These are phyloP conservation scores for Chytridiales sp. DNA, from an alignment of 371 early-diverging fungal genomes.

Conservation along the genomic window DNA sequence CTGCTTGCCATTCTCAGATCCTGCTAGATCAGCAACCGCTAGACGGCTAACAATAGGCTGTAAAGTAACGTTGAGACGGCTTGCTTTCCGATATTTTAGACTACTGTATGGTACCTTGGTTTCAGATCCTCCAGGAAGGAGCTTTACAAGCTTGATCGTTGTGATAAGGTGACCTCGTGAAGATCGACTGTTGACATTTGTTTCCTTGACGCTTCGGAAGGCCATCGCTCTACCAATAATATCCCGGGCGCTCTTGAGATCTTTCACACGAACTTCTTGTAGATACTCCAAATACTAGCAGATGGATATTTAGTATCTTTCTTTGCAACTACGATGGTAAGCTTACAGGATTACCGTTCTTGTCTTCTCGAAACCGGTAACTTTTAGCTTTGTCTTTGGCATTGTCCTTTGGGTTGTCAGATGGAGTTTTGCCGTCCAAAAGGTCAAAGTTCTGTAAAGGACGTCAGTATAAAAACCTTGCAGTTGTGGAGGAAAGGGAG, in stretches of 20 bases:
- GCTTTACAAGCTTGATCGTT: constrained; percentile 21
- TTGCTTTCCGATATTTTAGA: too few species aligned
- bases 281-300: constrained; percentile 12
- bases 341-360: constrained; percentile 8
- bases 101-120: background rate
- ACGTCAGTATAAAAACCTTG: background rate
- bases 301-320: background rate
- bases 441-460: too few species aligned
- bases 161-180: constrained; percentile 28
- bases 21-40: constrained; percentile 30
- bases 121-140: background rate
- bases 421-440: too few species aligned
- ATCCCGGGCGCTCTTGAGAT: constrained; percentile 3
- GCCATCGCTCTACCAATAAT: constrained; percentile 12
- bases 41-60: constrained; percentile 14
- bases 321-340: background rate
- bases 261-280: constrained; percentile 9
- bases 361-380: background rate
- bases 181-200: constrained; percentile 24
- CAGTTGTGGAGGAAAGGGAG: constrained; percentile 9
- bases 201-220: constrained; percentile 15
- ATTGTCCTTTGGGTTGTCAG: background rate
- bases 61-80: background rate
- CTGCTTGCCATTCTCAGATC: constrained; percentile 26
- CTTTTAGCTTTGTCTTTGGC: background rate